Base-by-base conservation (phyloP, 345 rosid genomes). In the Rhodomyrtus tomentosa region DNA sequence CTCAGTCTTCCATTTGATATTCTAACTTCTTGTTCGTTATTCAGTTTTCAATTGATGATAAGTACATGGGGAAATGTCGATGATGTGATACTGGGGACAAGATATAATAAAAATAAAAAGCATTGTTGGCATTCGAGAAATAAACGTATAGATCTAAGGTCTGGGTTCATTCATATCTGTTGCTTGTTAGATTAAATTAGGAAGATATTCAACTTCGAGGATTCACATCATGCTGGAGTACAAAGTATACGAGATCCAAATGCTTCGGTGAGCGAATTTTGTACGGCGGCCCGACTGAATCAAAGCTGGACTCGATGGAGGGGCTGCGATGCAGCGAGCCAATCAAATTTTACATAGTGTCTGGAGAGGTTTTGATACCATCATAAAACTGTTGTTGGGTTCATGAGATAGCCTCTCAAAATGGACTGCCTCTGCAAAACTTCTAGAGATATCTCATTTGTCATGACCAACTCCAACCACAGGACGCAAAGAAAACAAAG, bases 251-350 rank as follows among this genome's bases (percentile, higher is more conserved):
- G 72, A 27, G 20, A 7, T 58, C 72, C 13, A 38, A 58, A 27
- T 58, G 36, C 18, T 6, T 58, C 38, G 38, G 85, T 12, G 81
- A 83, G 86, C 49, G 81, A 83, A 89, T 87, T 88, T 5, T 58
- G 91, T 90, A 84, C 84, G 89, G 93, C 93, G 88, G 89, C 93
- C 89, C 51, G 74, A 89, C 88, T 89, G 89, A 90, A 73, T 12
- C 29, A 2, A 55, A 55, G 62, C 62, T 25, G 7, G 16, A 25
- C n/a, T 12, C 32, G 15, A 25, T 25, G 32, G 29, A 14, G 29
- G 29, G 15, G n/a, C 18, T 7, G 32, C 18, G 18, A 58, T 58
- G 68, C 5, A 6, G 20, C 36, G 24, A 18, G 76, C 76, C 76
- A 21, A 22, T 54, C 56, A 21, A 54, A 11, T 7, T 21, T 54